Evolutionary conservation across 2,329 filamentous ascomycete species (phyloP).

Genomic region (Sporothrix pseudoabietina): DNA sequence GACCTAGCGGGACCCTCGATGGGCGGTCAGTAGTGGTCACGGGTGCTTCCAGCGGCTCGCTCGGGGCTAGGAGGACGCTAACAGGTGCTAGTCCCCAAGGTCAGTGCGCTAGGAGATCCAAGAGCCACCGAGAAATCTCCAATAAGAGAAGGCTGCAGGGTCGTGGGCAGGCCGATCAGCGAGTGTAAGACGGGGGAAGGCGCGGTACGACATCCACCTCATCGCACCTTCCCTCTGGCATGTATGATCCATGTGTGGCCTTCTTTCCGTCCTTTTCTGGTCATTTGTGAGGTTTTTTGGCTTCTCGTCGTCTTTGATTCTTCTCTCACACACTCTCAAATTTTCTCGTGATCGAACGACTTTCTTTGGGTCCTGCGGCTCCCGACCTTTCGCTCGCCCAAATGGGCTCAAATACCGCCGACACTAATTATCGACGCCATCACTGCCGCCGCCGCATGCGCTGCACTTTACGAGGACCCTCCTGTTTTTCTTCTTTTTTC

Average conservation of each 20-base stretch:
- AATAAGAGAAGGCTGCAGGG: background rate
- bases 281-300: background rate
- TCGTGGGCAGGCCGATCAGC: background rate
- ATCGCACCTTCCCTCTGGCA: slow-evolving; percentile 19
- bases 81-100: background rate
- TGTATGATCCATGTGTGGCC: slow-evolving; percentile 3
- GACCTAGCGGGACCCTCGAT: background rate
- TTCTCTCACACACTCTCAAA: background rate
- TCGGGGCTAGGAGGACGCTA: slow-evolving; percentile 13
- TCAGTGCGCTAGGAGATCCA: background rate
- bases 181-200: slow-evolving; percentile 3
- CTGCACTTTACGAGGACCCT: background rate
- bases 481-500: background rate
- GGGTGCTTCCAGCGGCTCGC: slow-evolving; percentile 25
- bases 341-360: background rate
- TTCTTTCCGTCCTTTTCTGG: slow-evolving; percentile 8
- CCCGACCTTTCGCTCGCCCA: background rate
- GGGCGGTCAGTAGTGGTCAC: slow-evolving; percentile 9
- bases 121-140: background rate
- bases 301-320: background rate
- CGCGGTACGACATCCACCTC: background rate
- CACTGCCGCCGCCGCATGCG: background rate
- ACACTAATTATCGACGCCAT: background rate
- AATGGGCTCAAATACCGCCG: slow-evolving; percentile 6
- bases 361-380: background rate